Evolutionary conservation across 1,139 yeast species (phyloP).

Genomic region (Blastobotrys proliferans): DNA sequence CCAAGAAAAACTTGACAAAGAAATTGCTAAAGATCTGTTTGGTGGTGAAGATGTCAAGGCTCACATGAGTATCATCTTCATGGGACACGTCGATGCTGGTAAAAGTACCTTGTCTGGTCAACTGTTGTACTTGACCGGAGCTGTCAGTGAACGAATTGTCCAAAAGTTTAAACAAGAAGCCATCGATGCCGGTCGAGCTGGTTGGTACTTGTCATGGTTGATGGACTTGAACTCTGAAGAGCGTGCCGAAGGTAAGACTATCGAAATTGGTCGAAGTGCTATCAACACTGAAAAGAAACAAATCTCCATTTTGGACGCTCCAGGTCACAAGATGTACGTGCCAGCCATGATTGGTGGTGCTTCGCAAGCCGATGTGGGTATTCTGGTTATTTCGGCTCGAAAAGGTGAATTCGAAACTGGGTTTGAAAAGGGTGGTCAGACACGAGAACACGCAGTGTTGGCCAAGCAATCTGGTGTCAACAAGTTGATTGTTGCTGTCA

Average conservation of each 20-base stretch:
- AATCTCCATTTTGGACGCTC: constrained; percentile 97
- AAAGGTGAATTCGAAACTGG: constrained; percentile 99
- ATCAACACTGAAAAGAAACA: constrained; percentile 97
- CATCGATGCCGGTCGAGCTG: constrained; percentile 98
- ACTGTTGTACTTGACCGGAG: constrained; percentile 84
- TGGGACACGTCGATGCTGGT: constrained; percentile 99
- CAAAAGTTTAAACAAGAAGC: constrained; percentile 98
- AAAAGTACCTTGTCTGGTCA: constrained; percentile 99
- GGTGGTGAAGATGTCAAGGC: constrained; percentile 74
- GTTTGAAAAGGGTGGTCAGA: constrained; percentile 98
- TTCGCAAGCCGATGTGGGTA: constrained; percentile 97
- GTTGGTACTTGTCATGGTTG: constrained; percentile 99
- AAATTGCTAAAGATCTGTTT: constrained; percentile 83
- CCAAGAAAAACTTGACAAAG: constrained; percentile 83
- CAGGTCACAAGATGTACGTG: constrained; percentile 98
- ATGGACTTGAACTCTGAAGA: constrained; percentile 99
- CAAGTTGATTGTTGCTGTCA: constrained; percentile 86
- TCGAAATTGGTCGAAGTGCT: constrained; percentile 96
- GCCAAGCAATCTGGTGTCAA: constrained; percentile 98
- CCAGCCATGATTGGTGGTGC: constrained; percentile 99
- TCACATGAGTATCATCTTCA: constrained; percentile 91
- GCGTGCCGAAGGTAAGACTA: constrained; percentile 97
- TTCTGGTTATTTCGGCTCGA: constrained; percentile 94
- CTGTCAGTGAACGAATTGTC: constrained; percentile 98
- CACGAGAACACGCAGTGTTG: constrained; percentile 95